phyloP scores from a whole-genome alignment of 2,329 filamentous ascomycete species.

The Colletotrichum lupini region DNA sequence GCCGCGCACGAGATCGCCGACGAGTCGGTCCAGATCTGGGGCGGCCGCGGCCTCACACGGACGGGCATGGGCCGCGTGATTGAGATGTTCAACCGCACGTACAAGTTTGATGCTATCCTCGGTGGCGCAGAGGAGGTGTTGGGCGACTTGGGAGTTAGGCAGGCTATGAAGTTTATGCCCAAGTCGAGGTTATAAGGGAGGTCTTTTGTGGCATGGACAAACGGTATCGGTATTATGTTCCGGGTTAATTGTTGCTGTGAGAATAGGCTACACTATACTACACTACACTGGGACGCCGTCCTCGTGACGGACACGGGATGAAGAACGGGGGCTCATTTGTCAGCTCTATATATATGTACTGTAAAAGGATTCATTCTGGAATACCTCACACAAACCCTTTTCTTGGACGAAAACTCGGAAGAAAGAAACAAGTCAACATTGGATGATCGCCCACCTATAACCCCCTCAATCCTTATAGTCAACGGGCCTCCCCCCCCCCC shows the following conservation, averaged over 20 bases:
- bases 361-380: not conserved
- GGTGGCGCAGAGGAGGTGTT: slow-evolving; percentile 88
- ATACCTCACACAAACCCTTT: not conserved
- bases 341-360: not conserved
- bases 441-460: not conserved
- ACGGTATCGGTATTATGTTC: too few relatives aligned
- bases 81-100: slow-evolving; percentile 86
- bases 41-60: slow-evolving; percentile 83
- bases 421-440: not conserved
- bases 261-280: not conserved
- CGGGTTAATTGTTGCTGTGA: too few relatives aligned
- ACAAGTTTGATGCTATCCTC: slow-evolving; percentile 84
- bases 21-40: slow-evolving; percentile 87
- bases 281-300: not conserved
- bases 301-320: not conserved
- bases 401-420: not conserved
- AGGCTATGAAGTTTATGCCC: slow-evolving; percentile 86
- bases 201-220: too few relatives aligned
- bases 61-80: slow-evolving; percentile 85
- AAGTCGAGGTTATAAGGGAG: slow-evolving; percentile 78
- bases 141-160: slow-evolving; percentile 82
- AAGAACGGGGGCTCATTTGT: not conserved
- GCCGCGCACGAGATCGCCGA: slow-evolving; percentile 86
- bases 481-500: too few relatives aligned
- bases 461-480: too few relatives aligned